Percentiles rank a stretch among this genome's conserved stretches.
Evolutionary conservation across 2,329 filamentous ascomycete species (phyloP).

Genomic region (Colletotrichum tropicale): DNA sequence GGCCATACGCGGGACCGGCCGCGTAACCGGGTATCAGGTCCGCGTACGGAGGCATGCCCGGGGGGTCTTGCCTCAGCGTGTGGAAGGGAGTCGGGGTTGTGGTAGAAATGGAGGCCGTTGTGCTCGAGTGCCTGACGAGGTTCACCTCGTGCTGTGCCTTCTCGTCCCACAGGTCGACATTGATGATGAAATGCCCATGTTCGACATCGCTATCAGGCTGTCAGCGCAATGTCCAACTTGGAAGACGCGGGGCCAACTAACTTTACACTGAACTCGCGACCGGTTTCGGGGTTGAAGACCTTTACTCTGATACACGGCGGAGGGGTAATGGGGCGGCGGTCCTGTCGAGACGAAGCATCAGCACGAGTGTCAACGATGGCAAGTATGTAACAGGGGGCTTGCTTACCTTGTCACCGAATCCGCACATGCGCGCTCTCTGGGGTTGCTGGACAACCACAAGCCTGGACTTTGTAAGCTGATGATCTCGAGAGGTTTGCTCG

Average conservation of each 20-base stretch:
- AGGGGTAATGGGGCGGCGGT: constrained; percentile 93
- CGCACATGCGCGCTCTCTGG: constrained; percentile 93
- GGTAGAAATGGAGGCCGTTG: constrained; percentile 78
- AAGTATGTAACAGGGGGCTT: neutral
- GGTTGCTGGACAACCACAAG: constrained; percentile 90
- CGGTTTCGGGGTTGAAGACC: constrained; percentile 75
- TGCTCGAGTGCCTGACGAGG: constrained; percentile 67
- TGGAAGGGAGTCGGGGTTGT: constrained; percentile 77
- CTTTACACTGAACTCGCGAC: constrained; percentile 85
- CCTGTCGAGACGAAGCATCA: constrained; percentile 55
- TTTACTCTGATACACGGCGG: constrained; percentile 89
- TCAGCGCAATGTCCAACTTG: neutral
- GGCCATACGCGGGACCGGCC: constrained; percentile 3
- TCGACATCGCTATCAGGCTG: constrained; percentile 60
- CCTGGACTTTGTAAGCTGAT: constrained; percentile 38
- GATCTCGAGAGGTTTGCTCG: neutral
- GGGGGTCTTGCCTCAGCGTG: constrained; percentile 31
- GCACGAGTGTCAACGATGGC: constrained; percentile 23
- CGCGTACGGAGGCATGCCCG: constrained; percentile 24
- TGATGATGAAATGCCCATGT: constrained; percentile 59
- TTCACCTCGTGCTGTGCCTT: constrained; percentile 69
- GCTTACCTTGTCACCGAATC: constrained; percentile 92
- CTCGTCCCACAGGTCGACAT: constrained; percentile 72
- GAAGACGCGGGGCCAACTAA: constrained; percentile 45
- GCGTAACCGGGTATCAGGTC: constrained; percentile 6